Evolutionary conservation across 2,329 filamentous ascomycete genomes (phyloP), one percentile per base, ranked within the genome.

Genomic region (Zymoseptoria tritici): DNA sequence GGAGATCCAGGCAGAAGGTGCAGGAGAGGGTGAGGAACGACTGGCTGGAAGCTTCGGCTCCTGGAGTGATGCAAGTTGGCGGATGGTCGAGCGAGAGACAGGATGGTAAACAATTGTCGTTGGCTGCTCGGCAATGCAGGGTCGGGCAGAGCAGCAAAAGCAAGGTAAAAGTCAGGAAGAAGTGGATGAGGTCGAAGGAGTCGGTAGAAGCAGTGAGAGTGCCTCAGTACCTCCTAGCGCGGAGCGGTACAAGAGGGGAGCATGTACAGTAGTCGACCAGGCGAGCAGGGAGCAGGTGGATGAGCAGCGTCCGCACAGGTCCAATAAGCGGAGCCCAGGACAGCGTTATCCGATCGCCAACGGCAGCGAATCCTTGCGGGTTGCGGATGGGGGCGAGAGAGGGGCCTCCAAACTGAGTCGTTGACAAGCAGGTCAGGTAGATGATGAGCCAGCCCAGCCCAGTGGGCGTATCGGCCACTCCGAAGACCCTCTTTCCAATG

Each of bases 91-190:
- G 22, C n/a, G 22, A 53, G 19, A 29, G 22, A 29, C 57, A 51
- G 55, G 24, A 24, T 9, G 52, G 36, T 7, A 19, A 50, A 55
- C 11, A 49, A 24, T 42, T 49, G 20, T 31, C 55, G 57, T 57
- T 54, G 58, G 55, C 51, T 31, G 52, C 51, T 60, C 58, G 58
- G 58, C 54, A 60, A 52, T 42, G 36, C 36, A 42, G 36, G 36
- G 36, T 16, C 36, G 36, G 16, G 16, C 36, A 42, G 36, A 42
- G 36, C 36, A 42, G 36, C 16, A 2, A 42, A 42, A 42, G 36
- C 36, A 42, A 42, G 36, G 36, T 11, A 42, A 42, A 42, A 42
- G 36, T 42, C 36, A 42, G 6, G 36, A 42, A 16, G 36, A 42
- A 16, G 36, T 42, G 36, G 36, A 42, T 42, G 36, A 42, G 36